Conservation (phyloP, 164 flowering plant species). For the Vitis riparia region DNA sequence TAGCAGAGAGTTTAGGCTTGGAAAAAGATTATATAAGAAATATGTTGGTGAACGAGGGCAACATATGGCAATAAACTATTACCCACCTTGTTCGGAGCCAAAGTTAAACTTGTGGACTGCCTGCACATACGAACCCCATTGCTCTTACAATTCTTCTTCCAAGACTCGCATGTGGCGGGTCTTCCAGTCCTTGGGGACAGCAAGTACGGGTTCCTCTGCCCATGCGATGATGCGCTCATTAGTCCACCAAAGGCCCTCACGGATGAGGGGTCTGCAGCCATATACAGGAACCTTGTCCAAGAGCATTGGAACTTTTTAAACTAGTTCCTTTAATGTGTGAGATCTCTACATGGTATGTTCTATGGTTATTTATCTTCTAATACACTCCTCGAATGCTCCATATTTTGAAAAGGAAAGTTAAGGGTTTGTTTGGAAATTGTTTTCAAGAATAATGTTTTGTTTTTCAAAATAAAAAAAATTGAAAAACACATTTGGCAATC, state of each 20-base stretch:
- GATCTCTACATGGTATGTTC: too few relatives aligned
- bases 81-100: constrained; percentile 33
- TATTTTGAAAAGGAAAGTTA: too few relatives aligned
- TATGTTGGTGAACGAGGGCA: constrained; percentile 46
- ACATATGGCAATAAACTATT: constrained; percentile 43
- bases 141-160: constrained; percentile 14
- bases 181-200: constrained; percentile 23
- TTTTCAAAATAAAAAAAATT: too few relatives aligned
- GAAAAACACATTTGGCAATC: rapidly evolving
- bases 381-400: too few relatives aligned
- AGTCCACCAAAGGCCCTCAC: background rate
- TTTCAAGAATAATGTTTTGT: rapidly evolving
- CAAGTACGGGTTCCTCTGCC: constrained; percentile 22
- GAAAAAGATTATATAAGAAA: constrained; percentile 40
- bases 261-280: constrained; percentile 28
- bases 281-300: constrained; percentile 60
- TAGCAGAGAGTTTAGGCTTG: constrained; percentile 52
- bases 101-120: constrained; percentile 25
- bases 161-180: constrained; percentile 10
- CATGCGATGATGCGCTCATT: constrained; percentile 10
- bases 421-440: too few relatives aligned
- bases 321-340: constrained; percentile 1
- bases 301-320: constrained; percentile 77
- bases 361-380: too few relatives aligned
- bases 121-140: constrained; percentile 17